Evolutionary conservation across 2,329 filamentous ascomycete genomes (phyloP).

Genomic region (Alternaria alternata): DNA sequence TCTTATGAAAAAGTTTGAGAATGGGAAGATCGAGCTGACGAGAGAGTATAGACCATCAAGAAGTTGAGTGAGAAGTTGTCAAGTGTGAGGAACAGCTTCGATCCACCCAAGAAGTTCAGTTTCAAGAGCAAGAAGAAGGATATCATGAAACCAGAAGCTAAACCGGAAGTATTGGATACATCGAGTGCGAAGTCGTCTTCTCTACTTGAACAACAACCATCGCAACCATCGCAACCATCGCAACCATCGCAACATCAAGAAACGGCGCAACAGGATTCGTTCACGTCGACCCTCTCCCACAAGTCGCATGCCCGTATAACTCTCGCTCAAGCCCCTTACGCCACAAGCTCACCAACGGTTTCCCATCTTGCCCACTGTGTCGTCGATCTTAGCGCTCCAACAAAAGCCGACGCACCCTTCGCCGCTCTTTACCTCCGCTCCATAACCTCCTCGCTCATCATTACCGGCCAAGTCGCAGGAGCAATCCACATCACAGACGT

Average conservation of each 20-base stretch:
- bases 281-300: slow-evolving; percentile 21
- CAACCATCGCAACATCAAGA: slow-evolving; percentile 36
- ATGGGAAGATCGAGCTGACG: slow-evolving; percentile 54
- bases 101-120: slow-evolving; percentile 79
- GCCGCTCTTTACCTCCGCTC: slow-evolving; percentile 74
- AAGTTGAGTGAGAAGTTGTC: slow-evolving; percentile 79
- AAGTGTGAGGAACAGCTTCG: slow-evolving; percentile 69
- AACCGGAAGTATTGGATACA: not conserved
- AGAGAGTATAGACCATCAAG: slow-evolving; percentile 72
- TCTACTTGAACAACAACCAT: slow-evolving; percentile 35
- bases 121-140: slow-evolving; percentile 71
- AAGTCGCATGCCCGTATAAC: slow-evolving; percentile 69
- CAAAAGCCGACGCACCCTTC: slow-evolving; percentile 61
- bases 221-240: slow-evolving; percentile 49
- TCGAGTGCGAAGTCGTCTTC: not conserved
- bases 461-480: slow-evolving; percentile 80
- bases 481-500: slow-evolving; percentile 84
- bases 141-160: slow-evolving; percentile 47
- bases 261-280: not conserved
- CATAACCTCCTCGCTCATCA: slow-evolving; percentile 73
- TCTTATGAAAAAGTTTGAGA: slow-evolving; percentile 80
- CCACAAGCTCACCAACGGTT: slow-evolving; percentile 76
- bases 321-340: slow-evolving; percentile 73
- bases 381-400: slow-evolving; percentile 79
- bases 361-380: slow-evolving; percentile 75